A percentile compares a stretch with the other conserved stretches of the same genome.
These are phyloP conservation scores for Coelastrella sp. DNA, from an alignment of 139 green algal species.

Conservation along the genomic window DNA sequence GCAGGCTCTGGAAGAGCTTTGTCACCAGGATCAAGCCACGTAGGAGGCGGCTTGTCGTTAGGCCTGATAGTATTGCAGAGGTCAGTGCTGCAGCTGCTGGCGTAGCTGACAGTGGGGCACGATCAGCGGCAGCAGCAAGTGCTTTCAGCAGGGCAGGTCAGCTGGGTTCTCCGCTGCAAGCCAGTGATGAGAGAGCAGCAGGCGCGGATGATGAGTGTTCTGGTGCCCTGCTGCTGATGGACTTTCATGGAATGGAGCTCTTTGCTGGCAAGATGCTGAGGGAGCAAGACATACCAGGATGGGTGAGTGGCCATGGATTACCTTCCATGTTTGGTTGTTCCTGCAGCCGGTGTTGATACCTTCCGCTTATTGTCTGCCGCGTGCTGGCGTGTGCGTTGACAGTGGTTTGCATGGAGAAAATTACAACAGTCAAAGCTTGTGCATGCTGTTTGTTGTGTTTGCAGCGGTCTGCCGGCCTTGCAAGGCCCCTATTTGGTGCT, in stretches of 20 bases:
- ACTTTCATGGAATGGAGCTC: constrained; percentile 41
- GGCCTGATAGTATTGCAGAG: neutral
- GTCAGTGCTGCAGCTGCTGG: neutral
- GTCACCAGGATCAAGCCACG: neutral
- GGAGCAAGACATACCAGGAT: neutral
- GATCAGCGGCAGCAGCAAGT: neutral
- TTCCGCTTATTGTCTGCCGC: too few relatives aligned
- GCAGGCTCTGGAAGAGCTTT: neutral
- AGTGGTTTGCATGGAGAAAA: too few relatives aligned
- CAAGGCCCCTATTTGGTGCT: neutral
- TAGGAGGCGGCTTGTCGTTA: constrained; percentile 8
- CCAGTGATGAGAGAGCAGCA: neutral
- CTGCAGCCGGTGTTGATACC: neutral
- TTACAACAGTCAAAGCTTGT: neutral
- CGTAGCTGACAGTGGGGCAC: too few relatives aligned
- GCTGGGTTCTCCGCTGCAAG: neutral
- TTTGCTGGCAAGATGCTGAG: constrained; percentile 17
- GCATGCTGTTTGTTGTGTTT: neutral
- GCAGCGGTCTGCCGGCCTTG: neutral
- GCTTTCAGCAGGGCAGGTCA: neutral
- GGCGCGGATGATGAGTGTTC: neutral
- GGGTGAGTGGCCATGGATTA: neutral
- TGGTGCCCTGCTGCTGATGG: constrained; percentile 4
- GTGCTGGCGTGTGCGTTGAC: too few relatives aligned
- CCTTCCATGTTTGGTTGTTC: neutral